phyloP scores from a whole-genome alignment of 164 flowering plant genomes.

The Protea cynaroides region DNA sequence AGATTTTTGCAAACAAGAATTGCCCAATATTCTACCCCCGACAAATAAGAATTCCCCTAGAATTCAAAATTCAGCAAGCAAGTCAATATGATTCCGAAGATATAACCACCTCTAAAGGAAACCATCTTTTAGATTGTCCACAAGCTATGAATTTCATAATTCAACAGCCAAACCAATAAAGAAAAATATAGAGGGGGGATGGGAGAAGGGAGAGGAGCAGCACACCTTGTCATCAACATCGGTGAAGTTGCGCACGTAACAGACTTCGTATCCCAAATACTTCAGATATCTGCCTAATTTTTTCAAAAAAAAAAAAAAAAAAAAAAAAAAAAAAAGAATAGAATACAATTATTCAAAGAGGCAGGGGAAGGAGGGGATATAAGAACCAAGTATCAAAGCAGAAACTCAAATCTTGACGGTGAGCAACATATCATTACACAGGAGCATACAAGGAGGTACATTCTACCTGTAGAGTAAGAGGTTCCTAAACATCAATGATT shows the following conservation, averaged over 20 bases:
- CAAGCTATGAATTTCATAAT: no score
- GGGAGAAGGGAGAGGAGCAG: background rate
- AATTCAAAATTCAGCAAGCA: no score
- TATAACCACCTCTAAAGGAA: no score
- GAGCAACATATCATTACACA: background rate
- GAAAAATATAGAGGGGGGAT: no score
- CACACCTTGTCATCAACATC: conserved; percentile 97
- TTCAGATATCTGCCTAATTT: conserved; percentile 72
- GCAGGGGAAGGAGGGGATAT: background rate
- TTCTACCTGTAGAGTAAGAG: background rate
- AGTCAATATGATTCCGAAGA: no score
- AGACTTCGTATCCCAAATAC: conserved; percentile 72
- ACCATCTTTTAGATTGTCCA: no score
- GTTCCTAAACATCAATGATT: no score
- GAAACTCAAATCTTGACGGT: background rate
- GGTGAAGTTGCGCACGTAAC: conserved; percentile 88
- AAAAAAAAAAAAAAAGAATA: conserved; percentile 13
- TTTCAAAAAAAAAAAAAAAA: conserved; percentile 16
- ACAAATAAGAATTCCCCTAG: no score
- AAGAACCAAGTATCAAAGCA: background rate
- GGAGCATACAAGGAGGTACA: background rate
- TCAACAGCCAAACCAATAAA: no score
- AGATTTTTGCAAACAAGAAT: no score
- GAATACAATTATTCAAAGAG: conserved; percentile 10
- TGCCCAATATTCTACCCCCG: no score